Conservation (phyloP, 495 filamentous ascomycete species). For the Zalerion maritima region DNA sequence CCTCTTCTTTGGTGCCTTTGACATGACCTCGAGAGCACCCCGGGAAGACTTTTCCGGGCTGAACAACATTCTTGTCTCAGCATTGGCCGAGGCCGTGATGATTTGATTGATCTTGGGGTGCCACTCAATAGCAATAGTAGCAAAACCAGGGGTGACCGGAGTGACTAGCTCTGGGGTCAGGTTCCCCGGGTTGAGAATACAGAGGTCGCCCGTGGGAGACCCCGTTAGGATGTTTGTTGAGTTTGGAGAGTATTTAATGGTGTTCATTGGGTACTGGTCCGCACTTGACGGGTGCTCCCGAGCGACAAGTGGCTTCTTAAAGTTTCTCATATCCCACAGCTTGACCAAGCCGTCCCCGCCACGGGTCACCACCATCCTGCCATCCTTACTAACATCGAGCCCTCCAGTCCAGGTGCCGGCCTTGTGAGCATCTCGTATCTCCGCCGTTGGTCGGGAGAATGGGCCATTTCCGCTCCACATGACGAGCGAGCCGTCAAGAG, state of each 20-base stretch:
- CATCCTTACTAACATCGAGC: slow-evolving; percentile 82
- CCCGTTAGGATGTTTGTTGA: slow-evolving; percentile 75
- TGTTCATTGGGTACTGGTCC: slow-evolving; percentile 63
- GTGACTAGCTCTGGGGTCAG: slow-evolving; percentile 71
- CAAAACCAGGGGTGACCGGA: slow-evolving; percentile 65
- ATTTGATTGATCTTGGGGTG: slow-evolving; percentile 94
- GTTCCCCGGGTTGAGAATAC: slow-evolving; percentile 87
- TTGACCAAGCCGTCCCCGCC: slow-evolving; percentile 75
- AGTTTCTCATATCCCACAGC: slow-evolving; percentile 94
- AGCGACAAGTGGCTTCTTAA: slow-evolving; percentile 72
- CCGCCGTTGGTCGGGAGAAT: slow-evolving; percentile 69
- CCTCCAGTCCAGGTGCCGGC: slow-evolving; percentile 84
- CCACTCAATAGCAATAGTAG: slow-evolving; percentile 78
- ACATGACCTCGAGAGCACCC: slow-evolving; percentile 82
- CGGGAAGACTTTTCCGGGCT: slow-evolving; percentile 65
- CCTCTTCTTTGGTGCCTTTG: slow-evolving; percentile 79
- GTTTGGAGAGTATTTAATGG: slow-evolving; percentile 78
- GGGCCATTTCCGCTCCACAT: slow-evolving; percentile 88
- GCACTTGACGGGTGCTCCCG: slow-evolving; percentile 73
- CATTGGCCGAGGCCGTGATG: slow-evolving; percentile 79
- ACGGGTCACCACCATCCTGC: slow-evolving; percentile 72
- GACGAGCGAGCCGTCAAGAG: slow-evolving; percentile 77
- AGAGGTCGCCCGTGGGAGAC: slow-evolving; percentile 70
- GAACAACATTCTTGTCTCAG: slow-evolving; percentile 79
- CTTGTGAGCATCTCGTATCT: slow-evolving; percentile 73